Conservation (phyloP, 1,139 yeast genomes). For the Candida frijolesensis region DNA sequence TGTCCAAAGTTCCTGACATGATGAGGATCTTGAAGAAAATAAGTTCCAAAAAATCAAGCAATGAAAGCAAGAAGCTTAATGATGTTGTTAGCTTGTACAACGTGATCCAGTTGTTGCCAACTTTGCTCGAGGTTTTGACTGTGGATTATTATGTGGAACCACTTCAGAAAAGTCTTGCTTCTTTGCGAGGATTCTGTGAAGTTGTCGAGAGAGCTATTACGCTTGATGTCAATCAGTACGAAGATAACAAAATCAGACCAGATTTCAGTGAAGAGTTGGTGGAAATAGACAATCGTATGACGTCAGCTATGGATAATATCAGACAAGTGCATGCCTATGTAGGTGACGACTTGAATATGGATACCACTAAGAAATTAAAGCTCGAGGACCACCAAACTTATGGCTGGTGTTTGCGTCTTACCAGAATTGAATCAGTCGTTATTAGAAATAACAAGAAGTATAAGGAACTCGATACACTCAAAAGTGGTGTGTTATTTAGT, state of each 20-base stretch:
- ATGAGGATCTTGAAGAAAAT: constrained; percentile 70
- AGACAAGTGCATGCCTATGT: constrained; percentile 61
- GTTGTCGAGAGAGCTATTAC: constrained; percentile 92
- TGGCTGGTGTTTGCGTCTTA: constrained; percentile 93
- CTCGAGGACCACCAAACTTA: constrained; percentile 82
- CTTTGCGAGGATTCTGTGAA: constrained; percentile 72
- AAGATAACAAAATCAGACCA: constrained; percentile 83
- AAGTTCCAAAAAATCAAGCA: constrained; percentile 42
- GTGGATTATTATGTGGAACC: constrained; percentile 61
- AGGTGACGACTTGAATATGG: constrained; percentile 77
- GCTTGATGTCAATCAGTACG: constrained; percentile 49
- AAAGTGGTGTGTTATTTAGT: constrained; percentile 92
- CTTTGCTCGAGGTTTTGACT: constrained; percentile 46
- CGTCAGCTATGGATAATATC: constrained; percentile 56
- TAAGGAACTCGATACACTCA: constrained; percentile 83
- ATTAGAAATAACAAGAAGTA: constrained; percentile 66
- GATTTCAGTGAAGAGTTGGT: constrained; percentile 82
- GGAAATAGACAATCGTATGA: constrained; percentile 59
- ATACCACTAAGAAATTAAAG: constrained; percentile 83
- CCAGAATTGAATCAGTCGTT: constrained; percentile 84
- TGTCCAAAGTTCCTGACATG: constrained; percentile 80
- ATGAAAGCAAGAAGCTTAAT: constrained; percentile 60
- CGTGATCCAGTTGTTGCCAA: constrained; percentile 71
- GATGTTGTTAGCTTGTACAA: constrained; percentile 93
- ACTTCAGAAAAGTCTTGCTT: constrained; percentile 46